A percentile compares a stretch with the other conserved stretches of the same genome.
Evolutionary conservation across 805 yeast genomes (phyloP).

Genomic region (baker's yeast (Saccharomyces cerevisiae)): DNA sequence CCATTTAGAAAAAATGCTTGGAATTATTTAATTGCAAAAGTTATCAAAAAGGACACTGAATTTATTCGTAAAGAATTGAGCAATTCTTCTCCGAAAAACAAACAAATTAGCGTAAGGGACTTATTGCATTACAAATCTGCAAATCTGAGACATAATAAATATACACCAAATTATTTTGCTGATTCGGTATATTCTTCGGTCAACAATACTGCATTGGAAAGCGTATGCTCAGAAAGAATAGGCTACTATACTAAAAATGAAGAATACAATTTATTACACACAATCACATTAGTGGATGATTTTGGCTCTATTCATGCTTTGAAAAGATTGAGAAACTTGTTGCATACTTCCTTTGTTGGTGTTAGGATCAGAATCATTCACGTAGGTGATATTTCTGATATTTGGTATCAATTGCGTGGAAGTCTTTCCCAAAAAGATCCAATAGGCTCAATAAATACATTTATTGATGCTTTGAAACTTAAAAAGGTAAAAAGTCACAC

Average conservation of each 20-base stretch:
- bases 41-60: slow-evolving; percentile 45
- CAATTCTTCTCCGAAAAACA: slow-evolving; percentile 4
- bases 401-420: not conserved
- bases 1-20: slow-evolving; percentile 43
- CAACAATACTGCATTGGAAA: slow-evolving; percentile 14
- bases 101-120: slow-evolving; percentile 20
- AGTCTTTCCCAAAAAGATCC: not conserved
- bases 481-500: not conserved
- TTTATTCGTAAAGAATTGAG: slow-evolving; percentile 17
- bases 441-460: slow-evolving; percentile 6
- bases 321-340: slow-evolving; percentile 36
- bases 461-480: not conserved
- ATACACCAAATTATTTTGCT: slow-evolving; percentile 42
- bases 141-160: slow-evolving; percentile 37
- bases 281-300: slow-evolving; percentile 54
- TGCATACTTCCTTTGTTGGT: slow-evolving; percentile 23
- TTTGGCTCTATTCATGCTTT: slow-evolving; percentile 34
- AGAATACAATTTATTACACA: slow-evolving; percentile 23
- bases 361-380: slow-evolving; percentile 37
- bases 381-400: slow-evolving; percentile 10
- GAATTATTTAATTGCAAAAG: slow-evolving; percentile 46
- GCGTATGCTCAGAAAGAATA: slow-evolving; percentile 13
- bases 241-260: slow-evolving; percentile 14
- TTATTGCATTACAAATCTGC: slow-evolving; percentile 26
- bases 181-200: slow-evolving; percentile 27